A percentile compares a stretch with the other conserved stretches of the same genome.
These are phyloP conservation scores for Penicillium aurantiogriseum DNA, from an alignment of 2,329 filamentous ascomycete genomes.

Conservation along the genomic window DNA sequence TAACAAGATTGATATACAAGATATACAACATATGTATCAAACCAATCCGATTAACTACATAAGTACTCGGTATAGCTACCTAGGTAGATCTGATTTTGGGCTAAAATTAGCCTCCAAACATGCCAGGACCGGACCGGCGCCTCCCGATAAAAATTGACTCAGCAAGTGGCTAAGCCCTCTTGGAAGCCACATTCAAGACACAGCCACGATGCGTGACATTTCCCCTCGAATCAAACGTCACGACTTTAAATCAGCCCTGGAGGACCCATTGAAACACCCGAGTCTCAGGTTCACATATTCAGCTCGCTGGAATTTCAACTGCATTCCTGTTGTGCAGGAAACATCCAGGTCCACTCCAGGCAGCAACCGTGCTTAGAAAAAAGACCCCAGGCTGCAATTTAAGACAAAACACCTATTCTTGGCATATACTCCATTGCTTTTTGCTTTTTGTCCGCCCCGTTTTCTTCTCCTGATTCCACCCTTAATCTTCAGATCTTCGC, in stretches of 20 bases:
- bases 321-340: neutral
- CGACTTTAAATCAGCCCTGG: neutral
- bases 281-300: neutral
- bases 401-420: constrained; percentile 1
- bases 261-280: neutral
- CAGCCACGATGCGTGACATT: neutral
- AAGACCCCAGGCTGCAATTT: neutral
- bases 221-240: constrained; percentile 7
- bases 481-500: neutral
- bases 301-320: neutral
- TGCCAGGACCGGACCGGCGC: neutral
- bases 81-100: no score
- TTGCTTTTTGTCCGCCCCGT: neutral
- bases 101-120: neutral
- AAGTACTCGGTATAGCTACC: neutral
- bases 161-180: neutral
- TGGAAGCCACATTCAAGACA: neutral
- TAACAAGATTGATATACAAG: neutral
- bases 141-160: neutral
- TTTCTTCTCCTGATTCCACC: neutral
- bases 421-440: neutral
- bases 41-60: neutral
- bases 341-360: constrained; percentile 4
- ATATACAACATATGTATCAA: neutral
- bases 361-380: constrained; percentile 4